Base-by-base conservation (phyloP, 139 green algal species). In the Tetradesmus obliquus region DNA sequence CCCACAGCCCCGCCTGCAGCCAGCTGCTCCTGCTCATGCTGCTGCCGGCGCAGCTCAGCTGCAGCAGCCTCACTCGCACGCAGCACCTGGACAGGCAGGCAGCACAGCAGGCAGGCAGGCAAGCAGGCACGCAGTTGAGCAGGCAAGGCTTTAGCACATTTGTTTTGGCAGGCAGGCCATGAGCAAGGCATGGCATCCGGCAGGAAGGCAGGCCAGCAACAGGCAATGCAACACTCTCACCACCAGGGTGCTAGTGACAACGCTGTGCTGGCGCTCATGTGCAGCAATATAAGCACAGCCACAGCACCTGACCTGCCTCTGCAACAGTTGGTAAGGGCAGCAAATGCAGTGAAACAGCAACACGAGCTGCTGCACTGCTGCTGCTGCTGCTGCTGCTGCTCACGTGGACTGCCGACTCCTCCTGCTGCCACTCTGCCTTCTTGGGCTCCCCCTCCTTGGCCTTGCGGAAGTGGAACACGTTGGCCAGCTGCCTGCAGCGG, bases 381-480 rank as follows among this genome's bases (percentile, higher is more conserved):
- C 45, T 66, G 66, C 5, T 66, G 80, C 15, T 57, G 9, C 53
- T 62, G 12, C 32, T 66, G 80, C 80, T 17, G 15, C 85, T 89
- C 62, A 89, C 85, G 8, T 62, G 82, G 4, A 86, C 55, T 13
- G 72, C 60, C 3, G 54, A 13, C 15, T n/a, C 74, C 55, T 91
- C 87, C 55, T 84, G 54, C 87, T 91, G 87, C 87, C 87, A 91
- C 53, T 57, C 87, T 5, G 62, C 87, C 24, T 62, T 53, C 54
- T 54, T 69, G 0, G 12, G 54, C 12, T 86, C 55, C 8, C 71
- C 82, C 17, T 57, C 55, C 9, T 55, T 57, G 45, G 32, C 58
- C 72, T 91, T 91, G 8, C 74, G 72, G 74, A 91, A 91, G 74
- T 91, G 87, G 62, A 91, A 91, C 87, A 91, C 87, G 53, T 62